A percentile compares a stretch with the other conserved stretches of the same genome.
These are phyloP conservation scores for Aquilaria sinensis DNA, from an alignment of 345 rosid genomes.

Conservation along the genomic window DNA sequence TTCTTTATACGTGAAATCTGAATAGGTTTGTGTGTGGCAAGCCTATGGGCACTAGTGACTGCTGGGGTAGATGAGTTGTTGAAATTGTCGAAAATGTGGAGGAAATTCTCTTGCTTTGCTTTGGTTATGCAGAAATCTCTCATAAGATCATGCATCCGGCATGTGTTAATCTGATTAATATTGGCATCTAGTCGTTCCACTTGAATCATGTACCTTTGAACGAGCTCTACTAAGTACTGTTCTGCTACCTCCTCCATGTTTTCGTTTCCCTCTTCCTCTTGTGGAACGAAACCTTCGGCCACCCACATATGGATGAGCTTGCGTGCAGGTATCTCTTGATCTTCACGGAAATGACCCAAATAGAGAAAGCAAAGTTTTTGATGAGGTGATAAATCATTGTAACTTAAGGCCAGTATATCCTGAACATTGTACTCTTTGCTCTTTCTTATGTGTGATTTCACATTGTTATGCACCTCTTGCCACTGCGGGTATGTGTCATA, in stretches of 20 bases:
- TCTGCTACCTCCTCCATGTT: constrained; percentile 8
- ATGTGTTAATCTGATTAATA: constrained; percentile 17
- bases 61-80: constrained; percentile 17
- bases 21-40: not conserved
- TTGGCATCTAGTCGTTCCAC: constrained; percentile 14
- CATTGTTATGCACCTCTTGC: too few relatives aligned
- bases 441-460: too few relatives aligned
- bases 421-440: not conserved
- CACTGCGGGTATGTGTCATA: too few relatives aligned
- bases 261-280: constrained; percentile 17
- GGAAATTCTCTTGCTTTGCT: constrained; percentile 16
- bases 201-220: constrained; percentile 23
- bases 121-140: constrained; percentile 10
- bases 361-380: constrained; percentile 25
- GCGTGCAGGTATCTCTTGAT: not conserved
- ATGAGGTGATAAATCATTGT: constrained; percentile 16
- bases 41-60: constrained; percentile 5
- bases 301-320: constrained; percentile 21
- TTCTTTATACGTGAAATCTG: too few relatives aligned
- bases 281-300: constrained; percentile 23
- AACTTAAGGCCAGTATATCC: constrained; percentile 14
- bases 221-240: constrained; percentile 18
- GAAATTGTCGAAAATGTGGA: constrained; percentile 9
- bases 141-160: constrained; percentile 1
- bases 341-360: constrained; percentile 23